phyloP scores from a whole-genome alignment of 2,329 filamentous ascomycete species.

The Neonectria coccinea region DNA sequence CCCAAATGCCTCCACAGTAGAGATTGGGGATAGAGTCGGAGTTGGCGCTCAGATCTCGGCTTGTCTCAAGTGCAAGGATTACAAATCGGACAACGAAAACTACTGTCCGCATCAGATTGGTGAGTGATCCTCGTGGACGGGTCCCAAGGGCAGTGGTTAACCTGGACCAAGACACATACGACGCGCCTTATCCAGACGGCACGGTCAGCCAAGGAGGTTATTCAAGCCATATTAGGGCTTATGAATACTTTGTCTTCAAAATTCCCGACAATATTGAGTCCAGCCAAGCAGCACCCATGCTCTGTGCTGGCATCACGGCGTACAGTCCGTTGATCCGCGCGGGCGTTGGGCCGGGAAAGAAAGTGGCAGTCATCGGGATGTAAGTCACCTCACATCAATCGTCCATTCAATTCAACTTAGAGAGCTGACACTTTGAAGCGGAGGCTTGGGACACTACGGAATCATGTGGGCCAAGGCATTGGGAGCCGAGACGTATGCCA shows the following conservation, averaged over 20 bases:
- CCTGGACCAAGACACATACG: slow-evolving; percentile 62
- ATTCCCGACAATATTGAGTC: slow-evolving; percentile 66
- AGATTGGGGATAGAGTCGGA: slow-evolving; percentile 73
- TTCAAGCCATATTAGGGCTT: slow-evolving; percentile 62
- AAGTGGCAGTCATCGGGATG: slow-evolving; percentile 72
- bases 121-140: neutral
- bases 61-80: slow-evolving; percentile 64
- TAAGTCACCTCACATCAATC: neutral
- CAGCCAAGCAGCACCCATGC: slow-evolving; percentile 71
- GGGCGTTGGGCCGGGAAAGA: slow-evolving; percentile 76
- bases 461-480: slow-evolving; percentile 78
- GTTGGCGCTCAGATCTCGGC: slow-evolving; percentile 71
- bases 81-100: slow-evolving; percentile 62
- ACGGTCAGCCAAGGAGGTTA: slow-evolving; percentile 75
- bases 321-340: slow-evolving; percentile 77
- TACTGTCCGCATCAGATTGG: slow-evolving; percentile 61
- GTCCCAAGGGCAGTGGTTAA: neutral
- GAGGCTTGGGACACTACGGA: slow-evolving; percentile 80
- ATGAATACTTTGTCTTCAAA: slow-evolving; percentile 70
- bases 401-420: neutral
- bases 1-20: slow-evolving; percentile 59
- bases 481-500: slow-evolving; percentile 73
- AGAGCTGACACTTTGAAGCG: slow-evolving; percentile 55
- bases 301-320: slow-evolving; percentile 82
- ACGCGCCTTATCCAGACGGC: slow-evolving; percentile 67